phyloP scores from a whole-genome alignment of 176 grass and related monocot species.

The Aegilops bicornis region DNA sequence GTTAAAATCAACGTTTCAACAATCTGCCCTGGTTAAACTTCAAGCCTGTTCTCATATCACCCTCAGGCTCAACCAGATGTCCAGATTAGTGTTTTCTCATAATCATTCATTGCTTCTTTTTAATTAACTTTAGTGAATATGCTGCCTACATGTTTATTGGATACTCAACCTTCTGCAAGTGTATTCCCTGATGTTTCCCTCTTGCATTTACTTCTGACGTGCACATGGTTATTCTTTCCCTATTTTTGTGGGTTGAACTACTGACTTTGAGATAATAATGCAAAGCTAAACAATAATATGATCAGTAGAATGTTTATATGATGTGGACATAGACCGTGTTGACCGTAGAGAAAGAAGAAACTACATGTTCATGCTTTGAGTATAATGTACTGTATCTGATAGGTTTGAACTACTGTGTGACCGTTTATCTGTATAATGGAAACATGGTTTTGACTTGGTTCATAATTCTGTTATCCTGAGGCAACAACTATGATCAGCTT shows the following conservation, averaged over 20 bases:
- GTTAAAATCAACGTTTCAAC: slow-evolving; percentile 43
- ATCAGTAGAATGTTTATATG: background rate
- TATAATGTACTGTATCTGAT: background rate
- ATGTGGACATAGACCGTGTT: background rate
- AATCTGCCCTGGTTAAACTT: slow-evolving; percentile 35
- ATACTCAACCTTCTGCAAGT: slow-evolving; percentile 46
- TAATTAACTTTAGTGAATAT: background rate
- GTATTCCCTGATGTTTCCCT: slow-evolving; percentile 53
- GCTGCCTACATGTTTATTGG: background rate
- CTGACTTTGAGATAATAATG: background rate
- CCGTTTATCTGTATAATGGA: background rate
- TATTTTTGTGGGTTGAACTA: slow-evolving; percentile 1
- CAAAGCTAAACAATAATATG: too few species aligned
- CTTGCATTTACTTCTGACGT: slow-evolving; percentile 21
- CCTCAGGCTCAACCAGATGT: slow-evolving; percentile 35
- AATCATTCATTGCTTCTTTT: background rate
- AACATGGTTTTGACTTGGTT: slow-evolving; percentile 14
- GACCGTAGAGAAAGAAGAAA: background rate
- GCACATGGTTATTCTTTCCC: slow-evolving; percentile 4
- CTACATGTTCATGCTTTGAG: background rate
- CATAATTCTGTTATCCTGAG: background rate
- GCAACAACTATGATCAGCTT: too few species aligned
- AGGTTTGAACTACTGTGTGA: background rate
- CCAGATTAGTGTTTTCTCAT: slow-evolving; percentile 34
- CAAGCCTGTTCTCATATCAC: slow-evolving; percentile 63